These are phyloP conservation scores for Herpetomonas samuelpessoai DNA, from an alignment of 208 protist species.

Conservation along the genomic window DNA sequence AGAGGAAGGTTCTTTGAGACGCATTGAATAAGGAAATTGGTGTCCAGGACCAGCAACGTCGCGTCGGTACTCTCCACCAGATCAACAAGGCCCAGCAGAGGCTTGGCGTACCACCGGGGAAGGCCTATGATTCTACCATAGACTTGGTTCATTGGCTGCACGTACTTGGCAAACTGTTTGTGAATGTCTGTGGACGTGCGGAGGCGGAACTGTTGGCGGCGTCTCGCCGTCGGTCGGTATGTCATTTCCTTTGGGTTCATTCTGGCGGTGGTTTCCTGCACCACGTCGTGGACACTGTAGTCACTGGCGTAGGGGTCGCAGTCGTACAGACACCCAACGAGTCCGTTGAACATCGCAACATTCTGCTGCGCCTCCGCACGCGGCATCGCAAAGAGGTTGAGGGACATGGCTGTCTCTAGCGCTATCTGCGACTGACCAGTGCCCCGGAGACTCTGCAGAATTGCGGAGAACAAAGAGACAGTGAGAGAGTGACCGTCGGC, in stretches of 20 bases:
- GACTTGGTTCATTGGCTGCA: conserved; percentile 41
- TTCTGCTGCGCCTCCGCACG: conserved; percentile 24
- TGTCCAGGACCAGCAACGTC: conserved; percentile 69
- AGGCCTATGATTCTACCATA: conserved; percentile 44
- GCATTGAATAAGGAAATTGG: conserved; percentile 84
- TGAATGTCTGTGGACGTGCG: conserved; percentile 45
- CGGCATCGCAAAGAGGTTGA: conserved; percentile 55
- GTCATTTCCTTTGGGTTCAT: conserved; percentile 35
- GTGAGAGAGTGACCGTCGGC: conserved; percentile 54
- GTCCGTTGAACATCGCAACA: conserved; percentile 28
- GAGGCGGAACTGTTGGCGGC: conserved; percentile 46
- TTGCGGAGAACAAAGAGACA: conserved; percentile 41
- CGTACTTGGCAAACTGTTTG: conserved; percentile 29
- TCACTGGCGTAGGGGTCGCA: conserved; percentile 41
- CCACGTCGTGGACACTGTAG: conserved; percentile 50
- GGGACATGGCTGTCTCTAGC: conserved; percentile 38
- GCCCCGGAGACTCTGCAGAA: conserved; percentile 48
- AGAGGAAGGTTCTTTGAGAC: conserved; percentile 63
- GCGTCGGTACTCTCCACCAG: conserved; percentile 28
- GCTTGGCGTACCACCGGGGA: conserved; percentile 45
- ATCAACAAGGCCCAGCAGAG: conserved; percentile 34
- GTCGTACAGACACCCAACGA: conserved; percentile 71
- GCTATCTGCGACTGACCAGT: conserved; percentile 46
- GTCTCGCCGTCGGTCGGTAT: conserved; percentile 7
- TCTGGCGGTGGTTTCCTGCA: conserved; percentile 47